Evolutionary conservation across 305 asterid genomes (phyloP).

Genomic region (Fraxinus albicans): DNA sequence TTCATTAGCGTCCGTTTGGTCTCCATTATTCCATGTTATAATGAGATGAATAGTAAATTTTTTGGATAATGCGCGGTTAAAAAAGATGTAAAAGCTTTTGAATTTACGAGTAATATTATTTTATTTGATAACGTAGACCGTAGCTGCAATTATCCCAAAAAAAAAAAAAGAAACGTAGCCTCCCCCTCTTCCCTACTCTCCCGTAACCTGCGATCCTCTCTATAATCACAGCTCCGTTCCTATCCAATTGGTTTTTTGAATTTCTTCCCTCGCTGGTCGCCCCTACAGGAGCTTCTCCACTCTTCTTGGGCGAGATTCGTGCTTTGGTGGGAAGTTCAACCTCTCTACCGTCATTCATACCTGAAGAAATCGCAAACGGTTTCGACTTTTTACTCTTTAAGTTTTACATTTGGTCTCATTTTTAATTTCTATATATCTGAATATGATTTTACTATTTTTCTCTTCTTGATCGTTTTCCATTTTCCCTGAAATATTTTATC

Average conservation of each 20-base stretch:
- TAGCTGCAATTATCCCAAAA: too few relatives aligned
- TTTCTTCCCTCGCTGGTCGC: background rate
- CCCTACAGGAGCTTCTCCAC: background rate
- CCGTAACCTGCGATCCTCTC: background rate
- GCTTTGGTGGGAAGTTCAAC: background rate
- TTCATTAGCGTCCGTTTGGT: too few relatives aligned
- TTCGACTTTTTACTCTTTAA: background rate
- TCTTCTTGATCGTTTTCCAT: background rate
- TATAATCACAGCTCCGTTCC: background rate
- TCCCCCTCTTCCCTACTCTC: background rate
- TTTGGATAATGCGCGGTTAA: too few relatives aligned
- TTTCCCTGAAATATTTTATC: too few relatives aligned
- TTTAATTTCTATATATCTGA: background rate
- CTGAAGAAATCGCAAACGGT: background rate
- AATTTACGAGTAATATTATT: too few relatives aligned
- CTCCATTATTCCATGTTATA: too few relatives aligned
- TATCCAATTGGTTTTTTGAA: background rate
- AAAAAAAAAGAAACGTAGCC: background rate
- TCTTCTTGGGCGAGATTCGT: background rate
- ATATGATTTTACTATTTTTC: too few relatives aligned
- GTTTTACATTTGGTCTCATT: background rate
- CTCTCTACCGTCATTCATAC: background rate
- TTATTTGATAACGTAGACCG: too few relatives aligned
- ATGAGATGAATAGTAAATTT: too few relatives aligned
- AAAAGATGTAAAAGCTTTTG: too few relatives aligned